Evolutionary conservation across 2,329 filamentous ascomycete genomes (phyloP).

Genomic region (Hypoxylon sp.): DNA sequence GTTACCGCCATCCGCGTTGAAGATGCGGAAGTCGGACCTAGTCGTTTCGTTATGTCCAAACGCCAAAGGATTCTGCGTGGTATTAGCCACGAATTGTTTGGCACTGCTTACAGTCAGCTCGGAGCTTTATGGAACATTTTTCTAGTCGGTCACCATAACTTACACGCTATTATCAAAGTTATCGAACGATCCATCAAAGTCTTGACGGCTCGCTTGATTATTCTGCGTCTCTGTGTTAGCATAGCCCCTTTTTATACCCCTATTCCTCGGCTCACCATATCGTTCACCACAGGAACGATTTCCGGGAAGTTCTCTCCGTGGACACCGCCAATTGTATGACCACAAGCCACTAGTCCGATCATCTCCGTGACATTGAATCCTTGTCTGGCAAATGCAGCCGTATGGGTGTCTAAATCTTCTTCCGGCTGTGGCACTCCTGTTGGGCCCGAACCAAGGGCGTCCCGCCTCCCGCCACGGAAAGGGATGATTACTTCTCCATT

Average conservation of each 20-base stretch:
- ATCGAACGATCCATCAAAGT: slow-evolving; percentile 11
- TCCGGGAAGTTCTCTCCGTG: slow-evolving; percentile 61
- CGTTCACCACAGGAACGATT: slow-evolving; percentile 51
- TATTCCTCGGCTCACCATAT: not conserved
- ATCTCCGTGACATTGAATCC: slow-evolving; percentile 55
- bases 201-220: slow-evolving; percentile 13
- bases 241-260: too few species aligned
- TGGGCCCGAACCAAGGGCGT: slow-evolving; percentile 53
- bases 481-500: slow-evolving; percentile 48
- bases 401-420: slow-evolving; percentile 49
- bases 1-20: slow-evolving; percentile 60
- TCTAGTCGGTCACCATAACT: not conserved
- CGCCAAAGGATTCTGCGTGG: slow-evolving; percentile 60
- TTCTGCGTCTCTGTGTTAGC: not conserved
- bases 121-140: not conserved
- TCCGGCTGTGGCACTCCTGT: slow-evolving; percentile 55
- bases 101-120: slow-evolving; percentile 21
- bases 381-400: slow-evolving; percentile 51
- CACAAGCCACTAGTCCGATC: slow-evolving; percentile 57
- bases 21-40: slow-evolving; percentile 62
- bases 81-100: slow-evolving; percentile 60
- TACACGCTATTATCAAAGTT: slow-evolving; percentile 22
- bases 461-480: slow-evolving; percentile 53
- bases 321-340: slow-evolving; percentile 60
- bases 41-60: slow-evolving; percentile 57